phyloP scores from a whole-genome alignment of 306 rosid genomes.

The Rosa lucieae region DNA sequence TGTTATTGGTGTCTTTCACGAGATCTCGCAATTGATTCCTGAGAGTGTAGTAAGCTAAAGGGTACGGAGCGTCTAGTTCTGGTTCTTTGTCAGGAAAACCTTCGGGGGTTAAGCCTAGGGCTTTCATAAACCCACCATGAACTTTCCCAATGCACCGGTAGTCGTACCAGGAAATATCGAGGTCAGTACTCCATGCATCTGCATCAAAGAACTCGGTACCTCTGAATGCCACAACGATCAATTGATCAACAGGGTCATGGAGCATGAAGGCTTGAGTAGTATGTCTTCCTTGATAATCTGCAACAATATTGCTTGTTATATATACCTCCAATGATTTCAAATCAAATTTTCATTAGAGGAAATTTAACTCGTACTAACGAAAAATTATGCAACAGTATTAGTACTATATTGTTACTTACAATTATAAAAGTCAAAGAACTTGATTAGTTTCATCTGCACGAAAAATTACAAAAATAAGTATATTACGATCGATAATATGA shows the following conservation, averaged over 20 bases:
- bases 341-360: not conserved
- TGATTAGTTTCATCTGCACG: conserved; percentile 51
- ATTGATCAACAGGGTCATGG: conserved; percentile 28
- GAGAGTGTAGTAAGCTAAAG: conserved; percentile 45
- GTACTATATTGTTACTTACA: conserved; percentile 35
- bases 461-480: not conserved
- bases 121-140: conserved; percentile 65
- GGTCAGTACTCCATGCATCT: conserved; percentile 57
- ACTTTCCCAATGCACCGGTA: conserved; percentile 39
- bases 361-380: not conserved
- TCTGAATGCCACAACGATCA: conserved; percentile 52
- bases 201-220: conserved; percentile 60
- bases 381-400: not conserved
- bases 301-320: not conserved
- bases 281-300: conserved; percentile 50
- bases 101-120: conserved; percentile 44
- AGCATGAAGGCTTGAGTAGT: conserved; percentile 55
- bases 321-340: not conserved
- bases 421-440: conserved; percentile 50
- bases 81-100: conserved; percentile 46
- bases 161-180: conserved; percentile 64
- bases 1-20: conserved; percentile 20
- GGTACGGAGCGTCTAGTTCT: conserved; percentile 27
- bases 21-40: conserved; percentile 38
- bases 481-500: not conserved